phyloP scores from a whole-genome alignment of 345 rosid genomes.

The Sonneratia caseolaris region DNA sequence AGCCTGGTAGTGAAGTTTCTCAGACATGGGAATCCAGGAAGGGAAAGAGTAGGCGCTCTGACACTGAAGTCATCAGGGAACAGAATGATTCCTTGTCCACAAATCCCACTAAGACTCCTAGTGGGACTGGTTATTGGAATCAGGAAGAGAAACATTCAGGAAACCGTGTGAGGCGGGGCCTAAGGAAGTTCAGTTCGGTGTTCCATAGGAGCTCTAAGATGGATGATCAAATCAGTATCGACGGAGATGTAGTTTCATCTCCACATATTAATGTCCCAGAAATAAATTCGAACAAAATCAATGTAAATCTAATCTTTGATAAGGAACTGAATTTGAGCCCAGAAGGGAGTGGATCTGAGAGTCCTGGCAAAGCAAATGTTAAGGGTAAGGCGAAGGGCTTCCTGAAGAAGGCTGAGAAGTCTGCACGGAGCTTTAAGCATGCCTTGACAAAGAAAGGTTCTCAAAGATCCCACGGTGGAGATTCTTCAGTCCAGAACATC shows the following conservation, averaged over 20 bases:
- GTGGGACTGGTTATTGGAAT: constrained; percentile 35
- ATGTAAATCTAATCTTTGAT: constrained; percentile 32
- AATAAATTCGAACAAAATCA: constrained; percentile 28
- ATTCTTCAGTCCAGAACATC: not conserved
- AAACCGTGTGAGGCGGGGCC: constrained; percentile 33
- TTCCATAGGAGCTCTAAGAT: constrained; percentile 43
- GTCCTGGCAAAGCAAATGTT: constrained; percentile 35
- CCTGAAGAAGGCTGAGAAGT: constrained; percentile 59
- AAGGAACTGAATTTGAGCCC: constrained; percentile 27
- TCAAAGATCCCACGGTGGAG: not conserved
- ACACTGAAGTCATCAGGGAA: constrained; percentile 32
- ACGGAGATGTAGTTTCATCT: constrained; percentile 35
- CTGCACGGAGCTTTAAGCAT: constrained; percentile 50
- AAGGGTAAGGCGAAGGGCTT: constrained; percentile 56
- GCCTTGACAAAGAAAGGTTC: constrained; percentile 65
- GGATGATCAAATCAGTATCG: constrained; percentile 27
- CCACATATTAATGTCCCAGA: constrained; percentile 50
- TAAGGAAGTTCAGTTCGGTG: constrained; percentile 43
- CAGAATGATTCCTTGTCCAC: constrained; percentile 23
- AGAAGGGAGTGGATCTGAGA: constrained; percentile 31
- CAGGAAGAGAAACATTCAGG: constrained; percentile 26
- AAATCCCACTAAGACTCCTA: not conserved
- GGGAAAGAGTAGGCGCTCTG: constrained; percentile 51
- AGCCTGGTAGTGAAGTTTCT: constrained; percentile 71
- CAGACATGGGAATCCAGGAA: constrained; percentile 85